A percentile compares a stretch with the other conserved stretches of the same genome.
phyloP scores from a whole-genome alignment of 129 eudicot genomes.

The Flaveria trinervia region DNA sequence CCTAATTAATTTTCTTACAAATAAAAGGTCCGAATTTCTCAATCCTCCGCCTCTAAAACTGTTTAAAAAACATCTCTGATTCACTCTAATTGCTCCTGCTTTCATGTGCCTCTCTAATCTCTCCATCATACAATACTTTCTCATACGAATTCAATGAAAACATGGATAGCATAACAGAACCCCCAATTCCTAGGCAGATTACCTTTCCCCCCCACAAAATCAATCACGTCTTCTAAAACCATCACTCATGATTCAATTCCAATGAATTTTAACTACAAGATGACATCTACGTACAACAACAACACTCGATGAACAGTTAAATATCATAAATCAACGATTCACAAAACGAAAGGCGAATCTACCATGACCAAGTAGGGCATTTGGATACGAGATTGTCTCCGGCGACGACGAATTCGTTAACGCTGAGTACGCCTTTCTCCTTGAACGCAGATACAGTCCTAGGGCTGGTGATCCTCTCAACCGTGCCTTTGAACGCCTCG shows the following conservation, averaged over 20 bases:
- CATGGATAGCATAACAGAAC: neutral
- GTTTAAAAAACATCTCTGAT: neutral
- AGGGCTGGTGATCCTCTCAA: constrained; percentile 84
- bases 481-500: constrained; percentile 91
- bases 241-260: neutral
- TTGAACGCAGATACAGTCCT: constrained; percentile 92
- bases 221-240: neutral
- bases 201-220: neutral
- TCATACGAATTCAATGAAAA: neutral
- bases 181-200: too few relatives aligned
- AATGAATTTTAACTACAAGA: neutral
- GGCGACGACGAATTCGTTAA: constrained; percentile 76
- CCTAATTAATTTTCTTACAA: neutral
- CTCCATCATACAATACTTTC: neutral
- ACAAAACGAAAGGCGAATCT: constrained; percentile 16
- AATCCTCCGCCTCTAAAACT: neutral
- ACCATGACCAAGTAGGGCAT: constrained; percentile 99
- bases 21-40: neutral
- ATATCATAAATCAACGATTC: neutral
- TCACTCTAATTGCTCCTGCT: neutral
- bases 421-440: constrained; percentile 89
- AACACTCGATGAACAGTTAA: neutral
- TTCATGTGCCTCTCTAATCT: neutral
- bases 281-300: neutral
- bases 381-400: constrained; percentile 97